Evolutionary conservation across 2,329 filamentous ascomycete species (phyloP).

Genomic region (Fusarium nurragi): DNA sequence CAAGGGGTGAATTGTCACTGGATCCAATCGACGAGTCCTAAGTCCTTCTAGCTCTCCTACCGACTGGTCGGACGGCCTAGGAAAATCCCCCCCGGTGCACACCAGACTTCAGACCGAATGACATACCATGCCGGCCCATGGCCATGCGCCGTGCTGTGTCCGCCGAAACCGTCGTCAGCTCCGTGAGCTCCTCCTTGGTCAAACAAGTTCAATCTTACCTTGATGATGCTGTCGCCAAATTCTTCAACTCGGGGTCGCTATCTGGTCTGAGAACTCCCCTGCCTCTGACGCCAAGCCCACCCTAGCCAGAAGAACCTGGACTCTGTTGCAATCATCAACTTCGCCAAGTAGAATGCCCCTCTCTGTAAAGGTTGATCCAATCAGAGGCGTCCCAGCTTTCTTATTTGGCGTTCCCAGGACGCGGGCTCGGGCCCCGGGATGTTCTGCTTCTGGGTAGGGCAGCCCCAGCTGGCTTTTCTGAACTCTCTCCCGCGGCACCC

Average conservation of each 20-base stretch:
- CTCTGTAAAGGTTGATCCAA: constrained; percentile 31
- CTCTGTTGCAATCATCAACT: constrained; percentile 35
- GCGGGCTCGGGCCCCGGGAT: constrained; percentile 46
- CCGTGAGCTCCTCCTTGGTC: constrained; percentile 22
- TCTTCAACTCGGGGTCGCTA: constrained; percentile 15
- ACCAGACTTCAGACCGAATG: not conserved
- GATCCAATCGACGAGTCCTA: not conserved
- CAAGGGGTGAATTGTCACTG: not conserved
- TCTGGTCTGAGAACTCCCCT: constrained; percentile 23
- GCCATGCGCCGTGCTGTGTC: not conserved
- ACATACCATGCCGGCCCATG: not conserved
- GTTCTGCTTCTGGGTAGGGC: constrained; percentile 44
- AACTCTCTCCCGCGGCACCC: constrained; percentile 16
- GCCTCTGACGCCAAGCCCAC: constrained; percentile 25
- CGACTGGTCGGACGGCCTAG: constrained; percentile 37
- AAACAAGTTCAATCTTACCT: constrained; percentile 33
- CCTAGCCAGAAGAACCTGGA: constrained; percentile 27
- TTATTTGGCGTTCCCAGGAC: constrained; percentile 44
- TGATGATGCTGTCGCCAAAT: constrained; percentile 13
- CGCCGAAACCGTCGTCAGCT: constrained; percentile 5
- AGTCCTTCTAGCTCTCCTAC: constrained; percentile 25
- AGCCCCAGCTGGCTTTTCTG: constrained; percentile 30
- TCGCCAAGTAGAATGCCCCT: constrained; percentile 17
- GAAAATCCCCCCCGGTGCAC: constrained; percentile 18
- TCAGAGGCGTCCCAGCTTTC: constrained; percentile 43